These are phyloP conservation scores for Halteria grandinella DNA, from an alignment of 73 alveolate genomes.

Conservation along the genomic window DNA sequence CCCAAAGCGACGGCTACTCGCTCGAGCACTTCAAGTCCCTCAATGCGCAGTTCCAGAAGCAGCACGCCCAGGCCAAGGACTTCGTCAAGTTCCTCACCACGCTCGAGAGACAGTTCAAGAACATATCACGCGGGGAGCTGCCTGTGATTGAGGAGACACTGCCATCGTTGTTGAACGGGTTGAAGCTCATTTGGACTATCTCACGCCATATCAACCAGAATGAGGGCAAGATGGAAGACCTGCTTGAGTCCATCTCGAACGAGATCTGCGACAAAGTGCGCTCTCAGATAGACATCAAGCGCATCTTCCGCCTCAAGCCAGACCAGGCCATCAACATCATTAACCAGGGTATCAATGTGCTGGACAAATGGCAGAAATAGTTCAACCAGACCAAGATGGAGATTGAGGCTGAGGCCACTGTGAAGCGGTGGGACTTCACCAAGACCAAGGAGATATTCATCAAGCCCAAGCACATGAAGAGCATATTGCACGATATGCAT, in stretches of 20 bases:
- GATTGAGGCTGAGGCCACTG: conserved; percentile 80
- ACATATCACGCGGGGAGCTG: conserved; percentile 91
- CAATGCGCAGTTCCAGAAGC: conserved; percentile 84
- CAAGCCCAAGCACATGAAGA: conserved; percentile 93
- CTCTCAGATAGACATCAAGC: conserved; percentile 86
- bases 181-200: conserved; percentile 97
- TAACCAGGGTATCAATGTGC: conserved; percentile 88
- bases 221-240: conserved; percentile 93
- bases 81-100: conserved; percentile 96
- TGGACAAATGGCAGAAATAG: conserved; percentile 93
- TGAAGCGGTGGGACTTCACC: conserved; percentile 95
- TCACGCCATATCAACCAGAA: conserved; percentile 92
- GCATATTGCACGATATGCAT: conserved; percentile 85
- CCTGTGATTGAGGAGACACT: conserved; percentile 95
- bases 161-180: conserved; percentile 93
- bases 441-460: conserved; percentile 81
- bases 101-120: conserved; percentile 94
- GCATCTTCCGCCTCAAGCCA: conserved; percentile 84
- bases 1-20: conserved; percentile 44
- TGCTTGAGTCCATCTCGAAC: conserved; percentile 90
- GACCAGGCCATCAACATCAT: conserved; percentile 88
- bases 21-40: conserved; percentile 68
- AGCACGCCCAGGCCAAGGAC: conserved; percentile 97
- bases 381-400: conserved; percentile 88
- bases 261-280: conserved; percentile 97